phyloP scores from a whole-genome alignment of 2,329 filamentous ascomycete species.

The Cytospora chrysosperma region DNA sequence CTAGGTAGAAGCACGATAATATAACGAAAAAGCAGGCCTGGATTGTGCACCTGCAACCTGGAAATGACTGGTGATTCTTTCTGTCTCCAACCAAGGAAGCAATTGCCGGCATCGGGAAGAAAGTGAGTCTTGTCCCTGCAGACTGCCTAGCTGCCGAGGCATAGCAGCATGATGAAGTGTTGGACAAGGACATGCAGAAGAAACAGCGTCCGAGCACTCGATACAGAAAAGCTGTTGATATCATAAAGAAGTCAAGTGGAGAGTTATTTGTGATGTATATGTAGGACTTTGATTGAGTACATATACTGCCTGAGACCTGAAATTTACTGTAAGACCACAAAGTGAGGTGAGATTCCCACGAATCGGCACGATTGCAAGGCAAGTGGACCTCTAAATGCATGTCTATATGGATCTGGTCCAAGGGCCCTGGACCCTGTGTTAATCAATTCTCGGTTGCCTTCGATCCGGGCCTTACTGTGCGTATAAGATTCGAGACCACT shows the following conservation, averaged over 20 bases:
- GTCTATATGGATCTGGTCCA: neutral
- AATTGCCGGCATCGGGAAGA: neutral
- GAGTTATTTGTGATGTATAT: too few species aligned
- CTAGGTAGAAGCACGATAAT: neutral
- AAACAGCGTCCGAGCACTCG: neutral
- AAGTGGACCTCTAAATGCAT: neutral
- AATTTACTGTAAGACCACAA: neutral
- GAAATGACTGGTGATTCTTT: too few species aligned
- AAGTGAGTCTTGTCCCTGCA: neutral
- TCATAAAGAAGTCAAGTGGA: neutral
- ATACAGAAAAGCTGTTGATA: neutral
- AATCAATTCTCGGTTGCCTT: neutral
- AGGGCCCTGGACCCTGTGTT: neutral
- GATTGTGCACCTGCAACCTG: neutral
- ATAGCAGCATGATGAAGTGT: neutral
- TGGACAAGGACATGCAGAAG: neutral
- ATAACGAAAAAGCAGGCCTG: neutral
- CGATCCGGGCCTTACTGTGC: conserved; percentile 13
- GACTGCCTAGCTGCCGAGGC: neutral
- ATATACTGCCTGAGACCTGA: neutral
- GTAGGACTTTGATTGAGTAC: neutral
- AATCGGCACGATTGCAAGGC: neutral
- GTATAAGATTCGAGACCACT: neutral
- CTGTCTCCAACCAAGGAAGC: neutral
- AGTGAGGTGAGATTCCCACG: neutral